Evolutionary conservation across 306 rosid genomes (phyloP).

Genomic region (Heteromeles arbutifolia): DNA sequence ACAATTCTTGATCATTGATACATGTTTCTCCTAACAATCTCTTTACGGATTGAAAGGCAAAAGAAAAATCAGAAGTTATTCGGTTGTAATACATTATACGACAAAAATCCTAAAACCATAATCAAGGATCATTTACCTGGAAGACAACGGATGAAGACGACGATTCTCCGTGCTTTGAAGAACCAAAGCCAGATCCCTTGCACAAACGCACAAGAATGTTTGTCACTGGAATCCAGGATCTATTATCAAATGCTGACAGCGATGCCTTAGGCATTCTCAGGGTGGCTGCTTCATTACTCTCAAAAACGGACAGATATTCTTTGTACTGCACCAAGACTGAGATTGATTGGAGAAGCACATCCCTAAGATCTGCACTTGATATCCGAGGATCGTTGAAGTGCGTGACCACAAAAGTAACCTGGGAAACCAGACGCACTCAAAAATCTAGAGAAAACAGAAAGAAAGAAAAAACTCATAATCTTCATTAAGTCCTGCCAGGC

Average conservation of each 20-base stretch:
- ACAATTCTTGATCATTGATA: slow-evolving; percentile 58
- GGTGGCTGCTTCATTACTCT: slow-evolving; percentile 78
- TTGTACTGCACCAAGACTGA: slow-evolving; percentile 88
- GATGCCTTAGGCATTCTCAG: slow-evolving; percentile 81
- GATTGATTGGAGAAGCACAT: slow-evolving; percentile 94
- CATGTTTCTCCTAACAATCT: slow-evolving; percentile 79
- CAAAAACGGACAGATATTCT: slow-evolving; percentile 77
- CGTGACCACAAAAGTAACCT: slow-evolving; percentile 89
- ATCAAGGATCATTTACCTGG: slow-evolving; percentile 45
- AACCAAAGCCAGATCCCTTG: slow-evolving; percentile 91
- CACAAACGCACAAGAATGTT: slow-evolving; percentile 82
- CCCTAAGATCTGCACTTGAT: slow-evolving; percentile 90
- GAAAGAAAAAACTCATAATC: neutral
- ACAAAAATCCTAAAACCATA: neutral
- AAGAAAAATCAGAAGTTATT: slow-evolving; percentile 22
- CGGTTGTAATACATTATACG: neutral
- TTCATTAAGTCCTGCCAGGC: neutral
- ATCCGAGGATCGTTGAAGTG: slow-evolving; percentile 95
- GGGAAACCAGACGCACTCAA: slow-evolving; percentile 17
- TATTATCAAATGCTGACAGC: slow-evolving; percentile 82
- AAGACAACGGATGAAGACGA: slow-evolving; percentile 62
- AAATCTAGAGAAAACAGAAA: neutral
- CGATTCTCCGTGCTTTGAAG: slow-evolving; percentile 87
- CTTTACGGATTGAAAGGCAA: slow-evolving; percentile 42
- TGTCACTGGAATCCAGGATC: slow-evolving; percentile 94